Evolutionary conservation across 192 early-diverging fungal species (phyloP), one percentile per base, ranked within the genome.

Genomic region (Martensiomyces pterosporus): DNA sequence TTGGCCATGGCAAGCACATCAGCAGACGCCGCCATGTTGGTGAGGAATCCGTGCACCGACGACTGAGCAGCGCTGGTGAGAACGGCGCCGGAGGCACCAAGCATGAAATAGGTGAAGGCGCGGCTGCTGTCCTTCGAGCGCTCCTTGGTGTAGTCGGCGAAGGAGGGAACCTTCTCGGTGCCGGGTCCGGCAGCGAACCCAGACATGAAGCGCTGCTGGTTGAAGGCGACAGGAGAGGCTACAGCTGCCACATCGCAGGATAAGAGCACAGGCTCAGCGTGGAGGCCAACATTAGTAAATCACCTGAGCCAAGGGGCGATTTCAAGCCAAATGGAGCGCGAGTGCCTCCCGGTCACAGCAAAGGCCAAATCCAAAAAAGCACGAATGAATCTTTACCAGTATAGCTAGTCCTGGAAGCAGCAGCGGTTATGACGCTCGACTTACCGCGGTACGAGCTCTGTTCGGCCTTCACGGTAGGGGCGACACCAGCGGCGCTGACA

Each of bases 1-100:
- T 94, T 98, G 71, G 93, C 92, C 79, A 98, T 73, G 27, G 95
- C 95, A 64, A 98, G 79, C 22, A 96, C 92, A 83, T 98, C 95
- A 26, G 93, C 92, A n/a, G 95, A 95, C 18, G 95, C 93, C 43
- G 89, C 79, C 82, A 98, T 77, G 78, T 87, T 89, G 52, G 82
- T 72, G 47, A 97, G 60, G 49, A 81, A 83, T 6, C 67, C 76
- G 32, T 85, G 84, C 36, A 94, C 91, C 15, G 90, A 85, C 62
- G 89, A 87, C 79, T 98, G 93, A 51, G 87, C 88, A 33, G 85
- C 88, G 10, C 81, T 79, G 40, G 93, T 88, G 46, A 83, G 76
- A 25, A 98, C 67, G 18, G 86, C 78, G 41, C 88, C 87, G 25
- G 89, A 91, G 42, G 88, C 82, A 13, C 95, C 95, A 17, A 98